Percentiles rank a stretch among this genome's conserved stretches.
phyloP scores from a whole-genome alignment of 1,139 yeast genomes.

The Zygosaccharomyces sapae region DNA sequence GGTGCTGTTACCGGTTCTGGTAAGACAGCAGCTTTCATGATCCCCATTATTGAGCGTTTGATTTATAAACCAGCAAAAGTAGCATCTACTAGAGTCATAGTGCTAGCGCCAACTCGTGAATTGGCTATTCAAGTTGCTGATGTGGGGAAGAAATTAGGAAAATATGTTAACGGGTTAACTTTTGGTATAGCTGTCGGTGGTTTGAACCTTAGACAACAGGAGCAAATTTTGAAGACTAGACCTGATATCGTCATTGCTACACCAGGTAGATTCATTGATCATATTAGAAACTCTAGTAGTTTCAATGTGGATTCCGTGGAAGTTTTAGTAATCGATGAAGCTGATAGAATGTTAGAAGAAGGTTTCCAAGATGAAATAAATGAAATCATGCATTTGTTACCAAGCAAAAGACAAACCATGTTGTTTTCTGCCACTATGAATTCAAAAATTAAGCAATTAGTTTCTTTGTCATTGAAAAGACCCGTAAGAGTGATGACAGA shows the following conservation, averaged over 20 bases:
- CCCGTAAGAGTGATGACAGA: constrained; percentile 95
- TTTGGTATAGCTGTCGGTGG: constrained; percentile 98
- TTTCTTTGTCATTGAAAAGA: constrained; percentile 77
- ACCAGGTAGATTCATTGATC: constrained; percentile 95
- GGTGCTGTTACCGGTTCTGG: constrained; percentile 99
- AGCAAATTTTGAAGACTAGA: constrained; percentile 81
- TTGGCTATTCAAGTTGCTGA: constrained; percentile 93
- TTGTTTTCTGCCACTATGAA: constrained; percentile 98
- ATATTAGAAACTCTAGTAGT: constrained; percentile 89
- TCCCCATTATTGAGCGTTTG: constrained; percentile 90
- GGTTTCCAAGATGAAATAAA: constrained; percentile 94
- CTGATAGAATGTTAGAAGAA: constrained; percentile 98
- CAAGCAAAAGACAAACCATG: constrained; percentile 87
- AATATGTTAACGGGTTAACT: constrained; percentile 66
- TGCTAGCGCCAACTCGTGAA: constrained; percentile 95
- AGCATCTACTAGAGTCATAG: constrained; percentile 84
- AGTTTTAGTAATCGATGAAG: constrained; percentile 82
- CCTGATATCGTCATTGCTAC: constrained; percentile 98
- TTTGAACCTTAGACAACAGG: constrained; percentile 87
- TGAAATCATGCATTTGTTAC: constrained; percentile 81
- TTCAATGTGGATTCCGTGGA: constrained; percentile 89
- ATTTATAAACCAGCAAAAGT: constrained; percentile 81
- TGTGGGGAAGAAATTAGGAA: constrained; percentile 82
- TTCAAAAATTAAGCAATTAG: constrained; percentile 79
- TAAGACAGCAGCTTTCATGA: constrained; percentile 96